These are phyloP conservation scores for Boeremia exigua DNA, from an alignment of 2,329 filamentous ascomycete species.

Conservation along the genomic window DNA sequence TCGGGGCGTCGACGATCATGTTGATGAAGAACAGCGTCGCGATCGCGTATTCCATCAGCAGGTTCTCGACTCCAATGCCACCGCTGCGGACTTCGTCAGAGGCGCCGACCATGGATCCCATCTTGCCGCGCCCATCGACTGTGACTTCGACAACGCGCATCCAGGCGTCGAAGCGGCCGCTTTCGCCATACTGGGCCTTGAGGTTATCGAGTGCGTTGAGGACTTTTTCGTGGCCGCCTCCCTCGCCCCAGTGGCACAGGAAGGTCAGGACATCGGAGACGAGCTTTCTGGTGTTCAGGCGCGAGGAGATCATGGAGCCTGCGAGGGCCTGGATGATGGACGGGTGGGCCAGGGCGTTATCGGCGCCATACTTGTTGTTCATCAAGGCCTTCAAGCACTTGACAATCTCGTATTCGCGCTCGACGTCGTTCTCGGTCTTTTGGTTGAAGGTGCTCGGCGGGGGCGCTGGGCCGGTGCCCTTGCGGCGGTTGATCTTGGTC, in stretches of 20 bases:
- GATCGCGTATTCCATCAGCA: slow-evolving; percentile 98
- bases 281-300: slow-evolving; percentile 89
- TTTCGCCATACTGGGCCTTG: slow-evolving; percentile 86
- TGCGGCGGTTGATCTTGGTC: slow-evolving; percentile 89
- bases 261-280: slow-evolving; percentile 97
- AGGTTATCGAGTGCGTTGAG: slow-evolving; percentile 91
- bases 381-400: slow-evolving; percentile 97
- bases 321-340: slow-evolving; percentile 88
- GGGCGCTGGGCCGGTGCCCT: slow-evolving; percentile 73
- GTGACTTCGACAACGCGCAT: slow-evolving; percentile 98
- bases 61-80: slow-evolving; percentile 97
- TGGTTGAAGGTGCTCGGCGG: slow-evolving; percentile 59
- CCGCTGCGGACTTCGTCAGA: slow-evolving; percentile 95
- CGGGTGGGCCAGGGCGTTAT: slow-evolving; percentile 89
- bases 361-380: slow-evolving; percentile 99
- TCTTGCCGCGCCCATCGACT: slow-evolving; percentile 94
- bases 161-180: slow-evolving; percentile 96
- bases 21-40: slow-evolving; percentile 95
- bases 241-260: slow-evolving; percentile 90
- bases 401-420: slow-evolving; percentile 94
- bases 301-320: slow-evolving; percentile 84
- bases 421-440: slow-evolving; percentile 75
- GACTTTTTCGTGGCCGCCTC: slow-evolving; percentile 89
- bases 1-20: slow-evolving; percentile 91
- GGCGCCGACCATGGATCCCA: slow-evolving; percentile 96